Base-by-base conservation (phyloP, 179 eudicot species). In the Silene vulgaris region DNA sequence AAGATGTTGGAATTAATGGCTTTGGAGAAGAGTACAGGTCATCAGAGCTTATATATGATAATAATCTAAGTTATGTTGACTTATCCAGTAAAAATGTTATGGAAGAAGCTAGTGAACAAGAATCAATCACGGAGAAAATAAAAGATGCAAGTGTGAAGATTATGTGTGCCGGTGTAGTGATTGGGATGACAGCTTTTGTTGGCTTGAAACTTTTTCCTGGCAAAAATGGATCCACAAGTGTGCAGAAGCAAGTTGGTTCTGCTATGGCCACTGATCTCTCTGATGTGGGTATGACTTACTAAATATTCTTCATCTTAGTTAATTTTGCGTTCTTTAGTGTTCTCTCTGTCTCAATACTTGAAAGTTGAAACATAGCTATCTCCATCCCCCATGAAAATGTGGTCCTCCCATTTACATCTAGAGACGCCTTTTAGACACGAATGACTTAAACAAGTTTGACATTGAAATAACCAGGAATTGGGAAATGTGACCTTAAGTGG, bases 131-230 rank as follows among this genome's bases (percentile, higher is more conserved):
- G 72, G 73, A 87, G 75, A 87, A 85, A 57, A 90, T 92, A 69
- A 95, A 90, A 80, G 97, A 93, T 79, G 79, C 87, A 73, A 86
- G 89, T 78, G 85, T 93, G 74, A 95, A 95, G 89, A 88, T 95
- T 75, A 82, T 87, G 86, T 88, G 88, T 84, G 97, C 90, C 74
- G 97, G 97, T 68, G 91, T 92, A 75, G 92, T 90, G 54, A 88
- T 95, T 81, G 97, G 97, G 70, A 73, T 92, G 67, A 56, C 90
- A 21, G 81, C 93, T 81, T 81, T 95, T 75, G 86, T 77, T 67
- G 97, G 95, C 64, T 81, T 89, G 80, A 95, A 84, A 80, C 84
- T 78, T 77, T 67, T 86, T 2, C 85, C 93, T 60, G 69, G 74
- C 74, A 83, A 82, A 80, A 85, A 82, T 72, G 85, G 80, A 64